phyloP scores from a whole-genome alignment of 441 rosid species.

The Aleurites moluccanus region DNA sequence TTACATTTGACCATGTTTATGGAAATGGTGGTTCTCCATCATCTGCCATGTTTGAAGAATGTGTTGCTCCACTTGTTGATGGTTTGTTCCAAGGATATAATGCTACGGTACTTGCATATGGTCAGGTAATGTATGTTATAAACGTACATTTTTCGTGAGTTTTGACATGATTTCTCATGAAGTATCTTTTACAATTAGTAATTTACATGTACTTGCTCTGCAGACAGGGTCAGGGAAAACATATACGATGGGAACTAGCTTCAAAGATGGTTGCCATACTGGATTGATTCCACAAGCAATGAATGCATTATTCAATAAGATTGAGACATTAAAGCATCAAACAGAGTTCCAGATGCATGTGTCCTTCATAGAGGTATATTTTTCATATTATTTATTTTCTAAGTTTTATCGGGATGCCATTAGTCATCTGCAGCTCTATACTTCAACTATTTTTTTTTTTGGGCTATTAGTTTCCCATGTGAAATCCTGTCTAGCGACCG shows the following conservation, averaged over 20 bases:
- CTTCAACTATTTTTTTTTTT: background rate
- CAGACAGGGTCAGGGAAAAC: conserved; percentile 99
- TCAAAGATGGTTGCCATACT: conserved; percentile 68
- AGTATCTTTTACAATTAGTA: background rate
- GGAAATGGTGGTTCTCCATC: conserved; percentile 78
- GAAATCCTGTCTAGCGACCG: background rate
- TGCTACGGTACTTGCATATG: conserved; percentile 98
- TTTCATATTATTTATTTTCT: background rate
- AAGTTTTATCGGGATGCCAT: background rate
- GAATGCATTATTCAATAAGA: conserved; percentile 75
- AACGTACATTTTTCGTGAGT: background rate
- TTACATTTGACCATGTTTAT: conserved; percentile 94
- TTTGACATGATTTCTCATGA: conserved; percentile 7
- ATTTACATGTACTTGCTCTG: conserved; percentile 15
- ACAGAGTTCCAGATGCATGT: conserved; percentile 82
- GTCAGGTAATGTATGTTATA: conserved; percentile 62
- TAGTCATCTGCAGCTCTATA: background rate
- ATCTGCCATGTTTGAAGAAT: conserved; percentile 79
- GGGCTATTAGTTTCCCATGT: conserved; percentile 3
- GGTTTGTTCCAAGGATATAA: conserved; percentile 97
- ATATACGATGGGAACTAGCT: conserved; percentile 96
- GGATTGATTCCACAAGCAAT: conserved; percentile 89
- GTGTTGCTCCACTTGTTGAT: conserved; percentile 77
- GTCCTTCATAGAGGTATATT: conserved; percentile 87
- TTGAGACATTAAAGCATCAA: conserved; percentile 67